These are phyloP conservation scores for Paecilomyces dactylethromorphus DNA, from an alignment of 2,329 filamentous ascomycete genomes.

Conservation along the genomic window DNA sequence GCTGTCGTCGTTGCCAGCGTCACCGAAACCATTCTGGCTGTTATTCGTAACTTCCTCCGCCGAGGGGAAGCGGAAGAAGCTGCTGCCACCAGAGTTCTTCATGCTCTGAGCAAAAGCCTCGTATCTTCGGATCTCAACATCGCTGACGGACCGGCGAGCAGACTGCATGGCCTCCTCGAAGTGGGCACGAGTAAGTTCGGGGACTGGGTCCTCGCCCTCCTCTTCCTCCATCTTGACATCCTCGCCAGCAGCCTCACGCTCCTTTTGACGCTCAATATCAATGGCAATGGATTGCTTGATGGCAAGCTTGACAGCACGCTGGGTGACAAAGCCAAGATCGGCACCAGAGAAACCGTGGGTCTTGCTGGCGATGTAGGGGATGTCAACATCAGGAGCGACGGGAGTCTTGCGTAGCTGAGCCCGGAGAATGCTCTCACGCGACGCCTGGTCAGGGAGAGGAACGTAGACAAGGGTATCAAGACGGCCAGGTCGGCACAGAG, in stretches of 20 bases:
- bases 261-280: constrained; percentile 87
- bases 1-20: constrained; percentile 89
- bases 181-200: constrained; percentile 89
- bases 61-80: constrained; percentile 94
- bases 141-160: constrained; percentile 86
- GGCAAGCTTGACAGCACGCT: constrained; percentile 97
- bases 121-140: constrained; percentile 96
- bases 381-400: constrained; percentile 77
- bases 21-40: constrained; percentile 60
- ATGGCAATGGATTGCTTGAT: constrained; percentile 92
- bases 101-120: constrained; percentile 98
- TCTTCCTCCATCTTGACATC: constrained; percentile 66
- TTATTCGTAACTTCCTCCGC: constrained; percentile 47
- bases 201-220: constrained; percentile 80
- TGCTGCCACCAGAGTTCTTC: constrained; percentile 94
- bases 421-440: constrained; percentile 82
- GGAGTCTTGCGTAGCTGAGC: constrained; percentile 98
- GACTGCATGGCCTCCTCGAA: constrained; percentile 98
- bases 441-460: constrained; percentile 85
- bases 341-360: constrained; percentile 99
- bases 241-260: constrained; percentile 76
- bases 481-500: constrained; percentile 95
- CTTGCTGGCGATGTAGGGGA: constrained; percentile 88
- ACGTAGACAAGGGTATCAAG: constrained; percentile 98
- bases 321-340: constrained; percentile 97